Percentiles rank a stretch among this genome's conserved stretches.
Evolutionary conservation across 495 filamentous ascomycete genomes (phyloP).

Genomic region (Astrothelium subdiscretum): DNA sequence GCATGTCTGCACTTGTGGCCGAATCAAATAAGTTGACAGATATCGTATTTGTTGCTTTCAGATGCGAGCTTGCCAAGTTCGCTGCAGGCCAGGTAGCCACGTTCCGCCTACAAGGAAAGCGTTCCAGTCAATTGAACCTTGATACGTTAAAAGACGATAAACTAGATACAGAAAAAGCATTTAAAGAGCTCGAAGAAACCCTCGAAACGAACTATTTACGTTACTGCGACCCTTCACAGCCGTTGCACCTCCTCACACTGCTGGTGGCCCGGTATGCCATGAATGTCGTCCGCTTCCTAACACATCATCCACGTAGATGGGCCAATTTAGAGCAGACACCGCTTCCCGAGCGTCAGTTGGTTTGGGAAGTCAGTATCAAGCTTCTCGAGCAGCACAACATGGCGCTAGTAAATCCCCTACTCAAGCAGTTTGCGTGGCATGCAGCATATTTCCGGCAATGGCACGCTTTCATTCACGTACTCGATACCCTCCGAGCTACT

Average conservation of each 20-base stretch:
- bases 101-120: slow-evolving; percentile 17
- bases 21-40: slow-evolving; percentile 5
- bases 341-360: slow-evolving; percentile 13
- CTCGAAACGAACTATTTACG: slow-evolving; percentile 22
- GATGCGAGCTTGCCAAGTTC: slow-evolving; percentile 12
- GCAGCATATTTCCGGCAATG: slow-evolving; percentile 19
- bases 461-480: slow-evolving; percentile 21
- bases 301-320: slow-evolving; percentile 23
- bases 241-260: slow-evolving; percentile 21
- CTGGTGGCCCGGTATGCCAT: slow-evolving; percentile 12
- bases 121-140: slow-evolving; percentile 10
- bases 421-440: slow-evolving; percentile 20
- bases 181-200: slow-evolving; percentile 15
- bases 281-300: slow-evolving; percentile 16
- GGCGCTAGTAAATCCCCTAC: slow-evolving; percentile 21
- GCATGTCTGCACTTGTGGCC: slow-evolving; percentile 4
- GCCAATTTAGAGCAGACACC: slow-evolving; percentile 14
- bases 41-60: slow-evolving; percentile 10
- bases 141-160: not conserved
- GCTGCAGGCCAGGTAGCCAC: slow-evolving; percentile 15
- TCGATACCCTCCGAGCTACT: slow-evolving; percentile 17
- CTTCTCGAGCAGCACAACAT: slow-evolving; percentile 23
- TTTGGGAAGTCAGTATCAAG: slow-evolving; percentile 18
- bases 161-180: slow-evolving; percentile 12
- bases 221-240: slow-evolving; percentile 25